A percentile compares a stretch with the other conserved stretches of the same genome.
Conservation (phyloP, 2,329 filamentous ascomycete genomes). For the Penicillium sp. region DNA sequence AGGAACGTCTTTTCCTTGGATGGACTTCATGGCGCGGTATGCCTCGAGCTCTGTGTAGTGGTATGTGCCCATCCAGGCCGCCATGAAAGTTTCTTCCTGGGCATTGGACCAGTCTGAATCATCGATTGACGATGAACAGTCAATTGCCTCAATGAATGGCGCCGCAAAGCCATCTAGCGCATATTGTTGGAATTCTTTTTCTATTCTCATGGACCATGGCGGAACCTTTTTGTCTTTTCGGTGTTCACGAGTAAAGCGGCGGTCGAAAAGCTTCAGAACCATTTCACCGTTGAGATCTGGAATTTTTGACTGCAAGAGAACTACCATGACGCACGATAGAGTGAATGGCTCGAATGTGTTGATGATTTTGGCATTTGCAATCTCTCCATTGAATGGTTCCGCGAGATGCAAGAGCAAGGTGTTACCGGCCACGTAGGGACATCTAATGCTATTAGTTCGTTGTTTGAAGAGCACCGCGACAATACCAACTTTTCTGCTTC, state of each 20-base stretch:
- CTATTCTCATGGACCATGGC: neutral
- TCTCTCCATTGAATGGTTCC: neutral
- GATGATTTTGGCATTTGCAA: constrained; percentile 6
- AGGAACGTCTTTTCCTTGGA: neutral
- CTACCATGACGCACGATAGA: constrained; percentile 14
- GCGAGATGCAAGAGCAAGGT: constrained; percentile 4
- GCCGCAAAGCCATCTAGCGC: neutral
- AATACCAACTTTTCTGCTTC: too few relatives aligned
- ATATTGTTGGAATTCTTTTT: neutral
- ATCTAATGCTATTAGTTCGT: neutral
- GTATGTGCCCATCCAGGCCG: neutral
- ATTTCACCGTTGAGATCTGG: neutral
- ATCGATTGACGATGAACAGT: neutral
- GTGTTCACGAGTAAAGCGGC: neutral
- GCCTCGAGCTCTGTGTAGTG: neutral
- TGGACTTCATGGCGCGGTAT: neutral
- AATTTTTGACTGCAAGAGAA: neutral
- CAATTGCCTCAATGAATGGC: neutral
- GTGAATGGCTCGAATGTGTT: constrained; percentile 16
- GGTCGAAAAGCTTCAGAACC: neutral
- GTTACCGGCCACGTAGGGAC: constrained; percentile 6
- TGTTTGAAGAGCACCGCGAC: neutral
- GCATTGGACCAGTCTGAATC: neutral
- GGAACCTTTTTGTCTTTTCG: neutral
- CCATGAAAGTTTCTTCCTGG: neutral